Percentiles rank a stretch among this genome's conserved stretches.
Evolutionary conservation across 805 yeast species (phyloP).

Genomic region (Nakazawaea laoshanensis): DNA sequence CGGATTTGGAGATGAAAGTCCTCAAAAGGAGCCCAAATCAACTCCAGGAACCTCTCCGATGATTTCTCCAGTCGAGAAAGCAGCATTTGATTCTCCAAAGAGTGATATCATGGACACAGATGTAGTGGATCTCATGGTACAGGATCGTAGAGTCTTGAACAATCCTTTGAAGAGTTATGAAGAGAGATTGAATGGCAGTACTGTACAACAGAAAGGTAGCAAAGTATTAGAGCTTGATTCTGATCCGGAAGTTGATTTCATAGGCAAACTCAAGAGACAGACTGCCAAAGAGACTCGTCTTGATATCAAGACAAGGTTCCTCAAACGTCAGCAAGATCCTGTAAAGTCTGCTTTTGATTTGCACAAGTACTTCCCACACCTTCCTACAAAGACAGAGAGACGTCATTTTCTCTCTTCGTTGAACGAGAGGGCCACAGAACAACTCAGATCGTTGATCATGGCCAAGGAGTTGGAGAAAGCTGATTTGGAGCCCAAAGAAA

Average conservation of each 20-base stretch:
- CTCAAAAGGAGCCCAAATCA: slow-evolving; percentile 9
- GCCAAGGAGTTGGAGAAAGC: slow-evolving; percentile 12
- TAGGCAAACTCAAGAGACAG: slow-evolving; percentile 8
- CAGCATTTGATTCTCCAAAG: slow-evolving; percentile 13
- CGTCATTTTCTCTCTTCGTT: slow-evolving; percentile 1
- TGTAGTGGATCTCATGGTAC: slow-evolving; percentile 1
- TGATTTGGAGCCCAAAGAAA: slow-evolving; percentile 6
- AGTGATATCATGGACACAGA: slow-evolving; percentile 12
- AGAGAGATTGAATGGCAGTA: slow-evolving; percentile 7
- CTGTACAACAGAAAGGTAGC: slow-evolving; percentile 9
- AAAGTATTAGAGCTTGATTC: slow-evolving; percentile 12
- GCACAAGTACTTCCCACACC: slow-evolving; percentile 4
- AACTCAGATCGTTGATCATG: slow-evolving; percentile 12
- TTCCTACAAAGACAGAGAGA: slow-evolving; percentile 2
- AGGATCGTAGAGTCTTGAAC: slow-evolving; percentile 2
- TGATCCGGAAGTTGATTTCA: slow-evolving; percentile 10
- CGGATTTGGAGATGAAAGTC: not conserved
- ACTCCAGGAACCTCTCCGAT: slow-evolving; percentile 12
- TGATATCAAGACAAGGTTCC: slow-evolving; percentile 12
- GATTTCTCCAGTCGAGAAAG: not conserved
- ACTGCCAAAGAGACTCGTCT: slow-evolving; percentile 12
- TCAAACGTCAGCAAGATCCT: not conserved
- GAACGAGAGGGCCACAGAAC: slow-evolving; percentile 11
- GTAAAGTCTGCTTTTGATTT: not conserved
- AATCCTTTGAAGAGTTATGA: slow-evolving; percentile 10